Percentiles rank a stretch among this genome's conserved stretches.
Evolutionary conservation across 2,329 filamentous ascomycete genomes (phyloP).

Genomic region (Aureobasidium sp.): DNA sequence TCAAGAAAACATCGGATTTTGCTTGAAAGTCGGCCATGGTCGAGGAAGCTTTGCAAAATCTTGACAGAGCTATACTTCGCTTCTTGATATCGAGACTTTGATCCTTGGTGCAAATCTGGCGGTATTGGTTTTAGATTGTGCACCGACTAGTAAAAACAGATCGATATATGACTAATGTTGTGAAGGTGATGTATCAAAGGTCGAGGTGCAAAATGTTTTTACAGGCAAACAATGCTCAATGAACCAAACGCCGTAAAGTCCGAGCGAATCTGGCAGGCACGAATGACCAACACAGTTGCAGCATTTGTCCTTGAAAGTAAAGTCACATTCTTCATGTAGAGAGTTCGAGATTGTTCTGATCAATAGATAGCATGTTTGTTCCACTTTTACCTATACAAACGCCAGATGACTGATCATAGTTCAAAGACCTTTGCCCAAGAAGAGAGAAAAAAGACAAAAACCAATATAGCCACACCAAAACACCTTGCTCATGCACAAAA

Average conservation of each 20-base stretch:
- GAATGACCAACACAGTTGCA: background rate
- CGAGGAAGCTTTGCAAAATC: background rate
- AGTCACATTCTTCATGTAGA: background rate
- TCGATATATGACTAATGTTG: background rate
- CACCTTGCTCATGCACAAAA: conserved; percentile 14
- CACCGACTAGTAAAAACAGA: too few species aligned
- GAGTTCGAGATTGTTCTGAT: background rate
- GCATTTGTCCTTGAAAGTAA: background rate
- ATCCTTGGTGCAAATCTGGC: background rate
- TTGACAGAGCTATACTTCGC: background rate
- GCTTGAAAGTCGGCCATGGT: conserved; percentile 13
- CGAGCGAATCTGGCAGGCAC: background rate
- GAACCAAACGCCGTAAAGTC: conserved; percentile 5
- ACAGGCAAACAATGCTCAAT: conserved; percentile 5
- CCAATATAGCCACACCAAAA: conserved; percentile 7
- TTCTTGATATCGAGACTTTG: too few species aligned
- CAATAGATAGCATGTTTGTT: conserved; percentile 8
- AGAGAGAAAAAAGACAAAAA: conserved; percentile 1
- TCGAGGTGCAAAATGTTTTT: conserved; percentile 10
- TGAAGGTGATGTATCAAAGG: background rate
- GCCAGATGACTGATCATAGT: background rate
- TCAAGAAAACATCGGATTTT: conserved; percentile 37
- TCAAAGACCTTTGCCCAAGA: background rate
- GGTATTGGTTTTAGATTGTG: background rate
- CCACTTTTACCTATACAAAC: conserved; percentile 15